Evolutionary conservation across 768 basidiomycete genomes (phyloP).

Genomic region (Hemileccinum rubropunctum): DNA sequence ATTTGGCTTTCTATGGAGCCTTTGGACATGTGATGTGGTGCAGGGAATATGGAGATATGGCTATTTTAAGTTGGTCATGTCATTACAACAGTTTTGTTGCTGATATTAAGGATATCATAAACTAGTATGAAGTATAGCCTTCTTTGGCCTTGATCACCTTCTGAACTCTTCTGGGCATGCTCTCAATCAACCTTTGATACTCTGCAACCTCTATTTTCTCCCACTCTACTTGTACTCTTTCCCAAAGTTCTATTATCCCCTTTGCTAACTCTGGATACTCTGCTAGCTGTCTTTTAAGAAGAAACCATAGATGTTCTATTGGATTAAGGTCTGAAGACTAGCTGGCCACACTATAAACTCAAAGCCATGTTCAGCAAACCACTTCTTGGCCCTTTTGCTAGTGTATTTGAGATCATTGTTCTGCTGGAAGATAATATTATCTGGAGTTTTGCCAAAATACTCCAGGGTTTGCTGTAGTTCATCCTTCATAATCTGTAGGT

Average conservation of each 20-base stretch:
- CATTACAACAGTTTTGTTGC: not conserved
- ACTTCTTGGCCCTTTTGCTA: not conserved
- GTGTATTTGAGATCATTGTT: not conserved
- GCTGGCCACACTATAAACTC: not conserved
- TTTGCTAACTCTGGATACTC: too few relatives aligned
- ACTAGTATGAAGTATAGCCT: too few relatives aligned
- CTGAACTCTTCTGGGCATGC: too few relatives aligned
- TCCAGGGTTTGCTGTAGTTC: not conserved
- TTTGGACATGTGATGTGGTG: not conserved
- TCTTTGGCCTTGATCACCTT: too few relatives aligned
- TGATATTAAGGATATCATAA: not conserved
- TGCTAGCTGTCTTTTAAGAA: too few relatives aligned
- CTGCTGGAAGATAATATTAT: not conserved
- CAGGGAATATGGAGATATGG: not conserved
- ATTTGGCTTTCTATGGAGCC: not conserved
- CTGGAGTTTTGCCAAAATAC: not conserved
- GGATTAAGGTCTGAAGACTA: not conserved
- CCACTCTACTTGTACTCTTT: too few relatives aligned
- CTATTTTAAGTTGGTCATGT: not conserved
- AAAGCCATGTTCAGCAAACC: too few relatives aligned
- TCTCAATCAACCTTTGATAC: too few relatives aligned
- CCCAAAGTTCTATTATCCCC: too few relatives aligned
- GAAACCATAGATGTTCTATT: too few relatives aligned
- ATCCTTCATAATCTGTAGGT: not conserved
- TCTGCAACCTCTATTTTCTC: too few relatives aligned